Base-by-base conservation (phyloP, 768 basidiomycete genomes). In the Filobasidium floriforme region DNA sequence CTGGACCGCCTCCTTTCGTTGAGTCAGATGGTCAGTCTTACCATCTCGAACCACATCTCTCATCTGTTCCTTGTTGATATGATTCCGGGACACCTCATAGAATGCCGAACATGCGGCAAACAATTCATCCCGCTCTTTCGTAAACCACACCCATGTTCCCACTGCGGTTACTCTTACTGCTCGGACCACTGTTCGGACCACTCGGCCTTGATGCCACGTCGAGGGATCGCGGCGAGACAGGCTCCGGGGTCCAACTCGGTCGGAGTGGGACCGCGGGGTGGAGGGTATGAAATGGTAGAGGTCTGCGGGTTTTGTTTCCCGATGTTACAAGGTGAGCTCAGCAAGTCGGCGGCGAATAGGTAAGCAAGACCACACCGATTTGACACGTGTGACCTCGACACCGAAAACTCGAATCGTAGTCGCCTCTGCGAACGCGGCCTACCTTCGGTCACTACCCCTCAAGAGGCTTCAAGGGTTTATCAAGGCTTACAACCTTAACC, bases 111-210 rank as follows among this genome's bases (percentile, higher is more conserved):
- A 72, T 78, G 77, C 61, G 69, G 61, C 9, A 78, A 78, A 65
- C 66, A 67, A 7, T 78, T 78, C 70, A 76, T 76, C 63, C 72
- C 72, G 2, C 63, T 78, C 32, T 74, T 72, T 41, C 70, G 77
- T 15, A 66, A 74, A 63, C 60, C 75, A 29, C 74, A 78, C 46
- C 60, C 63, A 9, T 78, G 77, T 63, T 72, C 72, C 57, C 75
- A 76, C 52, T 78, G 77, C 68, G 77, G 77, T 9, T 77, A 76
- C 55, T 69, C 73, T 62, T 76, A 76, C 66, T 78, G 77, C 69
- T 73, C 73, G 26, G 67, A 70, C 55, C 55, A 75, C 18, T 76
- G 73, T 12, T 72, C 73, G 26, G 75, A 73, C 19, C 22, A 57
- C 1, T 74, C 76, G 59, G 77, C 77, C 0, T 65, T 78, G 59